A percentile compares a stretch with the other conserved stretches of the same genome.
These are phyloP conservation scores for Calocybe gangraenosa DNA, from an alignment of 768 basidiomycete genomes.

Conservation along the genomic window DNA sequence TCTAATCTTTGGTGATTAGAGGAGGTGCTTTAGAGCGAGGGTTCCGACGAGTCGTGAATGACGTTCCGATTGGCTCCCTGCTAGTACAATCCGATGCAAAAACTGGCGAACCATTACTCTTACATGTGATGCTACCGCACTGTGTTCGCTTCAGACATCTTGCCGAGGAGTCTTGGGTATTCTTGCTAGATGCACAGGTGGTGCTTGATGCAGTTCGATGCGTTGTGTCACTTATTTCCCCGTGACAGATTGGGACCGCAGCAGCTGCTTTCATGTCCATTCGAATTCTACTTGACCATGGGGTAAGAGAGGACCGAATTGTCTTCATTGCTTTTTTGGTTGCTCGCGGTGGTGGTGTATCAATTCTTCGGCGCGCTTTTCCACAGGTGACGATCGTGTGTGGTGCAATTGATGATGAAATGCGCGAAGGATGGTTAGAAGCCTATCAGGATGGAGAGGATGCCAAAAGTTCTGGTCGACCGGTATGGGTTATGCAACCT, in stretches of 20 bases:
- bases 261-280: constrained; percentile 95
- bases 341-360: constrained; percentile 75
- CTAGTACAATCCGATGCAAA: constrained; percentile 84
- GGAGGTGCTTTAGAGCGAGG: constrained; percentile 91
- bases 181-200: constrained; percentile 88
- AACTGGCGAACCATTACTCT: constrained; percentile 84
- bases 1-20: constrained; percentile 30
- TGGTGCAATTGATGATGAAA: constrained; percentile 74
- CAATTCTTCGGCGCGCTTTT: constrained; percentile 77
- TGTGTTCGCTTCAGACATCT: constrained; percentile 61
- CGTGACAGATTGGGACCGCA: constrained; percentile 79
- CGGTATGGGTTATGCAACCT: constrained; percentile 82
- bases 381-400: constrained; percentile 82
- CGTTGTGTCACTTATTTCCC: not conserved
- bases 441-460: constrained; percentile 48
- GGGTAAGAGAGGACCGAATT: constrained; percentile 78
- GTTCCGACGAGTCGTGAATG: constrained; percentile 81
- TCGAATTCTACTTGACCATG: constrained; percentile 89
- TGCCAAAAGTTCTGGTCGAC: constrained; percentile 47
- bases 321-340: constrained; percentile 90
- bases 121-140: constrained; percentile 76
- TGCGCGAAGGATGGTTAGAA: constrained; percentile 73
- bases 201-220: constrained; percentile 1
- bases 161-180: constrained; percentile 74
- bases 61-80: constrained; percentile 83